Conservation (phyloP, 202 grass and related monocot genomes). For the Schoenoplectus triqueter region DNA sequence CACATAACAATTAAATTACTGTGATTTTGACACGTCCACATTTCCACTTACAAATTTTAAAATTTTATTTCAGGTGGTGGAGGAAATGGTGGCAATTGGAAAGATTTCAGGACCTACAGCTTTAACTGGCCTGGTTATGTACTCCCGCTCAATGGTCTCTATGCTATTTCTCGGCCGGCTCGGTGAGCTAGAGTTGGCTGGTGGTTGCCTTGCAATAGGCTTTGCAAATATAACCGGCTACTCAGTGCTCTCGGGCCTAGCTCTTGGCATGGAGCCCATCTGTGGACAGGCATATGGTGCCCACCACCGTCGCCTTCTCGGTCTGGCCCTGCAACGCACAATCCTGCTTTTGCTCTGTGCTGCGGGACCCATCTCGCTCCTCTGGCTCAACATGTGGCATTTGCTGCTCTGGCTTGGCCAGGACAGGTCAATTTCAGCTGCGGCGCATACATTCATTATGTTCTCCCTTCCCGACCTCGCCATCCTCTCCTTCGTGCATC, state of each 20-base stretch:
- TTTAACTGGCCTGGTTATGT: conserved; percentile 80
- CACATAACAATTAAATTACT: neutral
- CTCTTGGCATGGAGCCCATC: conserved; percentile 97
- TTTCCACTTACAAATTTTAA: neutral
- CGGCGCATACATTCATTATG: conserved; percentile 68
- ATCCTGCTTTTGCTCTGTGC: conserved; percentile 76
- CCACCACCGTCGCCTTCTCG: conserved; percentile 61
- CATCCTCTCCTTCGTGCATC: conserved; percentile 82
- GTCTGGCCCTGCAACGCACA: conserved; percentile 78
- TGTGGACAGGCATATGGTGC: conserved; percentile 96
- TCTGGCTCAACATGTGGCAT: conserved; percentile 65
- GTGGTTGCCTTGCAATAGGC: conserved; percentile 81
- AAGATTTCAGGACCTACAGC: conserved; percentile 72
- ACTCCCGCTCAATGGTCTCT: conserved; percentile 91
- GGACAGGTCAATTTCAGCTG: conserved; percentile 61
- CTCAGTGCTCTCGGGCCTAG: conserved; percentile 83
- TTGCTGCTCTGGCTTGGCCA: conserved; percentile 68
- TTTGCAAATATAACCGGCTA: conserved; percentile 99
- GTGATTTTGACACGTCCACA: conserved; percentile 9
- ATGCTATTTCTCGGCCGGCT: conserved; percentile 88
- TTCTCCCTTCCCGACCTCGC: conserved; percentile 72
- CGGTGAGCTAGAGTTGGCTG: conserved; percentile 76
- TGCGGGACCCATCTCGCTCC: conserved; percentile 69
- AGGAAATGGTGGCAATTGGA: conserved; percentile 77
- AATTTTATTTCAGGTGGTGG: conserved; percentile 53